Percentiles rank a stretch among this genome's conserved stretches.
Conservation (phyloP, 805 yeast genomes). For the Yarrowia divulgata region DNA sequence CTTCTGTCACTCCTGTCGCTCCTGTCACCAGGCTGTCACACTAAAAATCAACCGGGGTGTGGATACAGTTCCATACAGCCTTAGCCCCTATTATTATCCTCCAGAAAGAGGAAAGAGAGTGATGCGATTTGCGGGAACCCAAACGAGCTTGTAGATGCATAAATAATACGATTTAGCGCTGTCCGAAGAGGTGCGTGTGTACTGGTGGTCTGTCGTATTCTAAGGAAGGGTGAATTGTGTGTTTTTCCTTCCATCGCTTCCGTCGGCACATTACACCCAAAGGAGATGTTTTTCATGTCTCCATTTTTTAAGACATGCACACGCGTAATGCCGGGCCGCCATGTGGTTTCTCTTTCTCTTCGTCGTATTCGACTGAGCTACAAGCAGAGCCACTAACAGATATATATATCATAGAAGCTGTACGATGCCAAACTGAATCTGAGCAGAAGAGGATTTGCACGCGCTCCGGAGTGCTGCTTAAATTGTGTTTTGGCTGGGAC, state of each 20-base stretch:
- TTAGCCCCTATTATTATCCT: constrained; percentile 1
- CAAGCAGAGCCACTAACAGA: background rate
- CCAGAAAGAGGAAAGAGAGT: background rate
- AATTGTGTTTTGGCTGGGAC: constrained; percentile 3
- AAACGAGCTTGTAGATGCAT: background rate
- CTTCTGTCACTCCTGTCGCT: background rate
- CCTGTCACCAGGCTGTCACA: background rate
- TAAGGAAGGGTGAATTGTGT: too few relatives aligned
- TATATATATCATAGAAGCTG: background rate
- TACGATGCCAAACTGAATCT: background rate
- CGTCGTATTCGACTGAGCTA: background rate
- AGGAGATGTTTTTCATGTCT: background rate
- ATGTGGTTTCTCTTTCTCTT: background rate
- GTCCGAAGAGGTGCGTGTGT: background rate
- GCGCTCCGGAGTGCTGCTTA: constrained; percentile 1
- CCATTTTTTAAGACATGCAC: constrained; percentile 7
- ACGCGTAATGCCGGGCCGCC: background rate
- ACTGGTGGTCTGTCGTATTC: too few relatives aligned
- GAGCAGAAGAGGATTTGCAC: background rate
- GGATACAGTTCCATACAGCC: constrained; percentile 16
- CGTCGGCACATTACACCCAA: background rate
- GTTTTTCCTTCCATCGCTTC: background rate
- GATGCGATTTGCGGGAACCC: background rate
- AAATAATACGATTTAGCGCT: constrained; percentile 4
- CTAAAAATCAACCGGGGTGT: background rate